Base-by-base conservation (phyloP, 768 basidiomycete species). In the Mycena polygramma region DNA sequence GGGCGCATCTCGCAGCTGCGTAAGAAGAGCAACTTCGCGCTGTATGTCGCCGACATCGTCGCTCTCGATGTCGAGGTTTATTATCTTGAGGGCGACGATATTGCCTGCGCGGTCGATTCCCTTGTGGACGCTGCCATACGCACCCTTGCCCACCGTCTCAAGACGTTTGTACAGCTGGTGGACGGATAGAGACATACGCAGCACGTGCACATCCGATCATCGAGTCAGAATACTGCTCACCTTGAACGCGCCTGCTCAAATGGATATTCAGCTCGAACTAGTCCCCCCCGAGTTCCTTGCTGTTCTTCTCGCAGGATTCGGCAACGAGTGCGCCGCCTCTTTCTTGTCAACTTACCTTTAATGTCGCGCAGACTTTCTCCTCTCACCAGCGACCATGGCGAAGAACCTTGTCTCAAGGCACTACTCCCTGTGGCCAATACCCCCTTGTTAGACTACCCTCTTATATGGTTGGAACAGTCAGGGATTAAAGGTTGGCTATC, bases 31-130 rank as follows among this genome's bases (percentile, higher is more conserved):
- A 37, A 99, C 96, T 81, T 99, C 98, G 70, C 94, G 92, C 81
- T 98, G 97, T 62, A 99, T 98, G 81, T 97, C 97, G 57, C 86
- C 94, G 20, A 98, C 96, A 78, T 99, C 98, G 80, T 99, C 97
- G 79, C 97, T 97, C 64, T 92, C 90, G 30, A 93, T 97, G 82
- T 99, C 98, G 74, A 99, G 92, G 82, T 99, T 95, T 84, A 99
- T 98, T 80, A 99, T 97, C 83, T 99, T 99, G 83, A 99, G 91
- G 20, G 97, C 98, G 41, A 99, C 95, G 64, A 96, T 87, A 65
- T 94, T 93, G 22, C 95, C 94, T 0, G 95, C 92, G 0, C 91
- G 87, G 75, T 99, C 93, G 63, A 91, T 84, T 17, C 95, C 97
- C 78, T 93, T 95, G 84, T 97, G 95, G 17, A 99, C 97, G 11